phyloP scores from a whole-genome alignment of 768 basidiomycete genomes.

The Tulasnella sp. region DNA sequence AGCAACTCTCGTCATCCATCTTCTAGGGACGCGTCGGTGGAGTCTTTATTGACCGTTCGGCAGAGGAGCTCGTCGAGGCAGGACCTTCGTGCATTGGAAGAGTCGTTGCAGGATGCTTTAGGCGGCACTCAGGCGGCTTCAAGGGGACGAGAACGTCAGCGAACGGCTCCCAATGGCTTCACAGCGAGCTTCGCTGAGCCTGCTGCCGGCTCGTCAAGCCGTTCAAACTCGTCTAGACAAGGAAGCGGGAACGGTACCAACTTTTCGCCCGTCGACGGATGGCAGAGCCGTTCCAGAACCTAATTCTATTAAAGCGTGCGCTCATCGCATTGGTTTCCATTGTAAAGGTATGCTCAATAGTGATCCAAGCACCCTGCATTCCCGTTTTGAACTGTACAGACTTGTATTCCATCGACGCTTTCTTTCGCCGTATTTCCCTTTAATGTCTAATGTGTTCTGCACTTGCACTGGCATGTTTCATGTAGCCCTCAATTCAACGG shows the following conservation, averaged over 20 bases:
- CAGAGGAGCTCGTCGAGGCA: slow-evolving; percentile 6
- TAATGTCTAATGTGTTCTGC: not conserved
- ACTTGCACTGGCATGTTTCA: not conserved
- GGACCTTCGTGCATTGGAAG: slow-evolving; percentile 21
- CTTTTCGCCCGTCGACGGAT: not conserved
- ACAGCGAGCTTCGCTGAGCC: not conserved
- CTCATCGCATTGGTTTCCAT: not conserved
- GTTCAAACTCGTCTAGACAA: not conserved
- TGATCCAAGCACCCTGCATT: not conserved
- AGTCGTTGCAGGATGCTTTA: slow-evolving; percentile 20
- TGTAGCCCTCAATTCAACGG: not conserved
- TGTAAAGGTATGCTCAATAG: not conserved
- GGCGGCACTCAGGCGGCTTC: slow-evolving; percentile 10
- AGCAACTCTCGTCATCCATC: not conserved
- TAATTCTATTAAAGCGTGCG: not conserved
- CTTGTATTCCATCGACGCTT: not conserved
- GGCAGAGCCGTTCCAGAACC: slow-evolving; percentile 8
- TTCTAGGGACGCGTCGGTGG: not conserved
- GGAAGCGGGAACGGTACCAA: not conserved
- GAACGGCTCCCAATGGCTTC: not conserved
- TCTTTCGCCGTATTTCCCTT: not conserved
- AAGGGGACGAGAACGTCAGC: slow-evolving; percentile 17
- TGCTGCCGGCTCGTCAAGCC: not conserved
- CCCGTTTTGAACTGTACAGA: not conserved
- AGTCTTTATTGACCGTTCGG: not conserved